Percentiles rank a stretch among this genome's conserved stretches.
Evolutionary conservation across 225 moss, liverwort and hornwort species (phyloP).

Genomic region (Takakia lepidozioides): DNA sequence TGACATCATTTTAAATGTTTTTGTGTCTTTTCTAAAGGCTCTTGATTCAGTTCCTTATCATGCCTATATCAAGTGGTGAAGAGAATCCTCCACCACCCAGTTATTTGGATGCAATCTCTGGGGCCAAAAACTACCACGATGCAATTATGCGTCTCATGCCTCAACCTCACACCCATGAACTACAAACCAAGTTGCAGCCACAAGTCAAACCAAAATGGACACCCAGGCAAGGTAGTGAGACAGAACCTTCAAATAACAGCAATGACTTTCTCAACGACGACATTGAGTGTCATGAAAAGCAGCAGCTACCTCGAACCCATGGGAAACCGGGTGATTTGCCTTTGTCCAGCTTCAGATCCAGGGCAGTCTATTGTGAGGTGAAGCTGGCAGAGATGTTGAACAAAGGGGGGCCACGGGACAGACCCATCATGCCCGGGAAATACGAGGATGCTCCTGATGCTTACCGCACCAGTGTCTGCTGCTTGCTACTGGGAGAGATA

Average conservation of each 20-base stretch:
- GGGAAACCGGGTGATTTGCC: slow-evolving; percentile 1
- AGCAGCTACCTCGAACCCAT: background rate
- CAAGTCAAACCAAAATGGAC: slow-evolving; percentile 8
- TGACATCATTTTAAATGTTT: too few relatives aligned
- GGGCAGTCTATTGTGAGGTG: slow-evolving; percentile 36
- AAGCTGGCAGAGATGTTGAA: slow-evolving; percentile 35
- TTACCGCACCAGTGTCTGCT: slow-evolving; percentile 35
- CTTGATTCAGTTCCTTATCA: too few relatives aligned
- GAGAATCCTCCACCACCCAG: too few relatives aligned
- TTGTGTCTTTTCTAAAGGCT: too few relatives aligned
- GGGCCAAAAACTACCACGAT: slow-evolving; percentile 4
- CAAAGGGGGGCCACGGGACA: slow-evolving; percentile 15
- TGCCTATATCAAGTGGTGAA: too few relatives aligned
- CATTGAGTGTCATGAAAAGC: background rate
- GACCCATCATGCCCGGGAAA: slow-evolving; percentile 17
- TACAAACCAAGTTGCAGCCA: background rate
- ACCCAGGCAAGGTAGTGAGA: slow-evolving; percentile 15
- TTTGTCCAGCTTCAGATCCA: slow-evolving; percentile 25
- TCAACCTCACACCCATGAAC: background rate
- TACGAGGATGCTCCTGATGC: slow-evolving; percentile 23
- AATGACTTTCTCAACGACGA: slow-evolving; percentile 14
- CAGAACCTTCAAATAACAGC: slow-evolving; percentile 10
- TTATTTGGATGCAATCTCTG: background rate
- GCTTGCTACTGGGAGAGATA: slow-evolving; percentile 15
- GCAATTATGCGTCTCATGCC: slow-evolving; percentile 2